Conservation (phyloP, 495 filamentous ascomycete genomes). For the Xylaria sp. region DNA sequence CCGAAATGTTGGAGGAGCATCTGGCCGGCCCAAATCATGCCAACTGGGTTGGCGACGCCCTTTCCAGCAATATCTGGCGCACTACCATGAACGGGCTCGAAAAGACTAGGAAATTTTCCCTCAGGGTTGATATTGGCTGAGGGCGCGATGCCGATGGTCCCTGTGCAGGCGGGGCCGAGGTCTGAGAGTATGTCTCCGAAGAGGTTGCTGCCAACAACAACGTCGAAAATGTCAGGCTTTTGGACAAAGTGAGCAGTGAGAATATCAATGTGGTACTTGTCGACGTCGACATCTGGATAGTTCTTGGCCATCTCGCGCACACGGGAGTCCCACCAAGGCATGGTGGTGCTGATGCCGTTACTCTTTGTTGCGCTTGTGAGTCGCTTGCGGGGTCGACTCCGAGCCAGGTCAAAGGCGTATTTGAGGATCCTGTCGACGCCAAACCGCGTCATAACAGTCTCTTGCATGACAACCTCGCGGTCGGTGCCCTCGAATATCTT, state of each 20-base stretch:
- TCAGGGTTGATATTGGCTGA: constrained; percentile 74
- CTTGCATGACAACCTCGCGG: constrained; percentile 72
- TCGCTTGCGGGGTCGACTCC: constrained; percentile 72
- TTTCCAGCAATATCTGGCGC: constrained; percentile 75
- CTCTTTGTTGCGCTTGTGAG: constrained; percentile 85
- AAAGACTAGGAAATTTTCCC: constrained; percentile 73
- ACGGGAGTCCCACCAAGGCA: constrained; percentile 79
- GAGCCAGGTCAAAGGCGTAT: constrained; percentile 77
- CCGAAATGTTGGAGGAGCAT: constrained; percentile 80
- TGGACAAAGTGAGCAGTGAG: constrained; percentile 86
- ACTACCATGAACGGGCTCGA: constrained; percentile 85
- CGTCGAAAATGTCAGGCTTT: constrained; percentile 77
- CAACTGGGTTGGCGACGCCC: constrained; percentile 75
- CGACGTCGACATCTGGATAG: constrained; percentile 74
- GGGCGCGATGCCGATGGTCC: constrained; percentile 81
- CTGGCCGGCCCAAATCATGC: constrained; percentile 72
- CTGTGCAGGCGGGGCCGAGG: constrained; percentile 85
- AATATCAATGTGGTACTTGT: constrained; percentile 82
- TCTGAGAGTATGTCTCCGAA: constrained; percentile 88
- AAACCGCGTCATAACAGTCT: constrained; percentile 71
- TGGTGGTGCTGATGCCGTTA: constrained; percentile 74
- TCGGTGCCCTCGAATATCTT: constrained; percentile 62
- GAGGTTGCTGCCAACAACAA: constrained; percentile 81
- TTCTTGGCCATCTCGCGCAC: constrained; percentile 72
- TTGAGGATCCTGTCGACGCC: constrained; percentile 81